phyloP scores from a whole-genome alignment of 73 alveolate genomes.

The Symbiodinium pilosum region DNA sequence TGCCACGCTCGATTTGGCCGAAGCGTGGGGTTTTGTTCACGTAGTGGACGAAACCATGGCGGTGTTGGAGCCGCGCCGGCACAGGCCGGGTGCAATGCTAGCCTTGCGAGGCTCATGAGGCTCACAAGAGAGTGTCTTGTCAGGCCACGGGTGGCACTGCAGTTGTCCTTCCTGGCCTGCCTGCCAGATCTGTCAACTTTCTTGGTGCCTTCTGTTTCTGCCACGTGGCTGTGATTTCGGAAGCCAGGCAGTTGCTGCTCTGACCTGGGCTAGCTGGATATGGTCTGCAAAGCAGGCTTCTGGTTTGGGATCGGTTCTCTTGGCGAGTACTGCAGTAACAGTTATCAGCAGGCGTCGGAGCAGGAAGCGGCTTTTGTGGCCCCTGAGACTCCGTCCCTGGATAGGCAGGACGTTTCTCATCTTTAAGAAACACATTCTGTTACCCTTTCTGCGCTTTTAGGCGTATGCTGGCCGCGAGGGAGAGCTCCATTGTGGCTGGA shows the following conservation, averaged over 20 bases:
- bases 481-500: neutral
- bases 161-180: conserved; percentile 6
- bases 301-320: neutral
- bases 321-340: too few species aligned
- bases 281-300: neutral
- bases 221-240: neutral
- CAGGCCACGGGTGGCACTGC: conserved; percentile 9
- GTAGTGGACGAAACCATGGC: conserved; percentile 3
- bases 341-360: neutral
- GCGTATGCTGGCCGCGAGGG: neutral
- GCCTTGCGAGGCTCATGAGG: neutral
- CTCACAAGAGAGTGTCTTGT: neutral
- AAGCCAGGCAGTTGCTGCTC: neutral
- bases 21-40: neutral
- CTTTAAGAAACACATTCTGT: too few species aligned
- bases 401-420: neutral
- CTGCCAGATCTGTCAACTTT: neutral
- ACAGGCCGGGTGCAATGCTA: neutral
- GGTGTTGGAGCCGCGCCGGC: conserved; percentile 17
- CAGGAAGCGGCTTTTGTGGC: neutral
- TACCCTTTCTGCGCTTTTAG: too few species aligned
- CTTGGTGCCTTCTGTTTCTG: neutral
- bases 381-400: conserved; percentile 17
- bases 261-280: neutral
- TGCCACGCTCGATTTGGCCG: too few species aligned